Percentiles rank a stretch among this genome's conserved stretches.
phyloP scores from a whole-genome alignment of 106 monocot genomes.

The Iris macrosiphon region DNA sequence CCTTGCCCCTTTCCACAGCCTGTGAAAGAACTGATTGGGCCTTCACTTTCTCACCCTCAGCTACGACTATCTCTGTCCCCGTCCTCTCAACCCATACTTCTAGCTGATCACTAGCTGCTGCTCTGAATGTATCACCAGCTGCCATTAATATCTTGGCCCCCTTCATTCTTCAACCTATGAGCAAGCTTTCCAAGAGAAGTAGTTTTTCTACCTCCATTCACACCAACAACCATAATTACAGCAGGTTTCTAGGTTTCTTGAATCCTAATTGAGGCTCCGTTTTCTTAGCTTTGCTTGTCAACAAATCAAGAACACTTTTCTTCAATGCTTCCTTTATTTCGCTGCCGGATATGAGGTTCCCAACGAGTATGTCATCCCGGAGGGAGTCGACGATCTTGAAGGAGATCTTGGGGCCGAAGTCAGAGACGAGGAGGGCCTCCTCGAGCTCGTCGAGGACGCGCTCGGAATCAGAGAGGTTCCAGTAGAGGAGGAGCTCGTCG shows the following conservation, averaged over 20 bases:
- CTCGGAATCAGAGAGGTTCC: constrained; percentile 91
- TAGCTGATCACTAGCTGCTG: constrained; percentile 93
- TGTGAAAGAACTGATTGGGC: constrained; percentile 86
- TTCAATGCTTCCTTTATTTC: constrained; percentile 95
- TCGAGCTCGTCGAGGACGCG: constrained; percentile 92
- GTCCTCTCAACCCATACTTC: constrained; percentile 98
- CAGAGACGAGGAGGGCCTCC: constrained; percentile 86
- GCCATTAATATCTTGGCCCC: constrained; percentile 78
- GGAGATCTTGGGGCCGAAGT: constrained; percentile 92
- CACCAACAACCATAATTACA: constrained; percentile 93
- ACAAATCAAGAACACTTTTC: constrained; percentile 56
- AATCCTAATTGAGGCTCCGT: constrained; percentile 84
- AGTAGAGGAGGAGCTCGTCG: constrained; percentile 93
- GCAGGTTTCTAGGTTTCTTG: constrained; percentile 81
- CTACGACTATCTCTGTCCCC: constrained; percentile 78
- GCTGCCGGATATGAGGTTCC: constrained; percentile 81
- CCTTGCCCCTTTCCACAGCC: constrained; percentile 89
- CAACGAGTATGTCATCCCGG: constrained; percentile 62
- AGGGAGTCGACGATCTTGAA: constrained; percentile 81
- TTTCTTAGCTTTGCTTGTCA: constrained; percentile 59
- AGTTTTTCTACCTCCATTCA: constrained; percentile 97
- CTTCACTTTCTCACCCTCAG: constrained; percentile 65
- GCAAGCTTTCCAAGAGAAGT: constrained; percentile 97
- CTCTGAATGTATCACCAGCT: constrained; percentile 96
- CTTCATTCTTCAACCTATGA: constrained; percentile 85